A percentile compares a stretch with the other conserved stretches of the same genome.
phyloP scores from a whole-genome alignment of 306 rosid genomes.

The Cyclanthera cordifolia region DNA sequence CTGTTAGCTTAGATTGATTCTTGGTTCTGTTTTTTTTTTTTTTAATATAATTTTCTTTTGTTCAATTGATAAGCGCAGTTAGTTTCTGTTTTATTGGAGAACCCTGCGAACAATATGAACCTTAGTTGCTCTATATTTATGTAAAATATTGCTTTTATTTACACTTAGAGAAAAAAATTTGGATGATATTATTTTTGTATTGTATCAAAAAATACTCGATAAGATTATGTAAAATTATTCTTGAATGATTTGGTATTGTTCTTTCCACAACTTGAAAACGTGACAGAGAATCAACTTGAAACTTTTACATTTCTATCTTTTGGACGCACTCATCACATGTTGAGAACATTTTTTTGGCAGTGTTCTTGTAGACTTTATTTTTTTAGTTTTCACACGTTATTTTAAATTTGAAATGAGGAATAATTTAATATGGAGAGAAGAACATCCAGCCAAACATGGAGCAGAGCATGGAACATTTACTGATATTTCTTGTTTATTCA shows the following conservation, averaged over 20 bases:
- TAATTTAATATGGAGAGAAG: conserved; percentile 7
- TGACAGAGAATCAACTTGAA: background rate
- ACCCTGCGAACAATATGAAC: background rate
- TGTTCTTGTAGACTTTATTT: background rate
- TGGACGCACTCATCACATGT: conserved; percentile 8
- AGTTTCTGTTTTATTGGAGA: background rate
- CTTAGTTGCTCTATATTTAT: background rate
- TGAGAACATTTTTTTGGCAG: conserved; percentile 4
- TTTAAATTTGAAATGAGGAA: background rate
- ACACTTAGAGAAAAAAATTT: background rate
- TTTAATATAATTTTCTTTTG: background rate
- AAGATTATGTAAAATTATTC: background rate
- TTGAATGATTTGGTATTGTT: background rate
- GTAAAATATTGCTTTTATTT: conserved; percentile 5
- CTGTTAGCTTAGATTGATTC: conserved; percentile 13
- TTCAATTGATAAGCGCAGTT: conserved; percentile 9
- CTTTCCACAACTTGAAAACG: conserved; percentile 3
- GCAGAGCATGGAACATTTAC: background rate
- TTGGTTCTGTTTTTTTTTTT: background rate
- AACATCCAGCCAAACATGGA: background rate
- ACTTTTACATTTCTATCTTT: background rate
- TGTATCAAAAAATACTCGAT: background rate
- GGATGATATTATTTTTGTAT: background rate
- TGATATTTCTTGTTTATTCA: background rate
- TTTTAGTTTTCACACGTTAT: conserved; percentile 4